Conservation (phyloP, 768 basidiomycete genomes). For the Scleroderma bovista region DNA sequence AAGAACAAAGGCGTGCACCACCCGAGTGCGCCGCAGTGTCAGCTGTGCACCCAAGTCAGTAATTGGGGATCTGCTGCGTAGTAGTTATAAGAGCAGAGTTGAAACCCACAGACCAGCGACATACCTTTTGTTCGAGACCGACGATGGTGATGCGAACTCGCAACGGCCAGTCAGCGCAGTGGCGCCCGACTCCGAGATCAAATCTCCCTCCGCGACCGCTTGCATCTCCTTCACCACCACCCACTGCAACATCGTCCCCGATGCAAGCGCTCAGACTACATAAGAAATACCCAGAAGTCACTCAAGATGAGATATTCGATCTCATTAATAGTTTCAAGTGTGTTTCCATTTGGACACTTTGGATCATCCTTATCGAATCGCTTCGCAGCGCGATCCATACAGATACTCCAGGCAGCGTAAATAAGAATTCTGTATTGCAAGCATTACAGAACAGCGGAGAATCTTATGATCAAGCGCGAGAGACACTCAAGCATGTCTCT, state of each 20-base stretch:
- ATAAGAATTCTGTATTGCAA: slow-evolving; percentile 77
- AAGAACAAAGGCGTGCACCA: too few species aligned
- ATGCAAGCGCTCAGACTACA: slow-evolving; percentile 87
- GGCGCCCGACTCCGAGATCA: slow-evolving; percentile 1
- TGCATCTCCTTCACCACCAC: slow-evolving; percentile 1
- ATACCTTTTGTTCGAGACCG: neutral
- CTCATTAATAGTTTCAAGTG: slow-evolving; percentile 96
- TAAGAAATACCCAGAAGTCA: slow-evolving; percentile 88
- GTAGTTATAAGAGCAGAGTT: neutral
- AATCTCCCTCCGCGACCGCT: neutral
- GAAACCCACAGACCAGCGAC: too few species aligned
- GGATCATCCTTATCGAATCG: neutral
- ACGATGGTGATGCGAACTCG: slow-evolving; percentile 7
- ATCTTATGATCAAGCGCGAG: slow-evolving; percentile 85
- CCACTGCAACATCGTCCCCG: slow-evolving; percentile 18
- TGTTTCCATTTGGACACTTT: slow-evolving; percentile 27
- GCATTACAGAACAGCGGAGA: slow-evolving; percentile 75
- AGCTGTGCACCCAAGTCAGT: too few species aligned
- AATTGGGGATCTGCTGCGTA: neutral
- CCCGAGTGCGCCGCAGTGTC: too few species aligned
- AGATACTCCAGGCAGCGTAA: slow-evolving; percentile 75
- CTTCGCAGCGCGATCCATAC: slow-evolving; percentile 59
- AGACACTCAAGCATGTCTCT: slow-evolving; percentile 89
- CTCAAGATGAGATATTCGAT: slow-evolving; percentile 91
- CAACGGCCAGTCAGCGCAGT: slow-evolving; percentile 7